Percentiles rank a stretch among this genome's conserved stretches.
Evolutionary conservation across 2,329 filamentous ascomycete species (phyloP).

Genomic region (Graphium sp.): DNA sequence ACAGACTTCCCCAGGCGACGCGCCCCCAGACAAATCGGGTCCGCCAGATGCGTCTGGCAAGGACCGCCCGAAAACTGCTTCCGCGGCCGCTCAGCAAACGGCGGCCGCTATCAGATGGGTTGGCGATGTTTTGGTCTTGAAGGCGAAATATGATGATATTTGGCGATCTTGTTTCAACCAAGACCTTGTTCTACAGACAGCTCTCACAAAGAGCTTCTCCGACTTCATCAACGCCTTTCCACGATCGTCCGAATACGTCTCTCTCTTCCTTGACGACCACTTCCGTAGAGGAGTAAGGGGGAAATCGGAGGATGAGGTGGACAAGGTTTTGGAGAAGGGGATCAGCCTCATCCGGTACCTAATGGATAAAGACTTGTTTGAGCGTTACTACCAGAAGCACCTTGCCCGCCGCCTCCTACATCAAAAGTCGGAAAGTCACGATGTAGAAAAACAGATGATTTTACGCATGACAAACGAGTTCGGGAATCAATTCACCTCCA

Average conservation of each 20-base stretch:
- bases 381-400: constrained; percentile 97
- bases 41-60: constrained; percentile 26
- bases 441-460: constrained; percentile 91
- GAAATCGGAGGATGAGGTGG: constrained; percentile 79
- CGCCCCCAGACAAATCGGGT: constrained; percentile 24
- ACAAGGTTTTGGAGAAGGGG: constrained; percentile 71
- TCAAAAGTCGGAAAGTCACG: constrained; percentile 76
- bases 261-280: constrained; percentile 91
- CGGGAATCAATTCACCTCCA: constrained; percentile 82
- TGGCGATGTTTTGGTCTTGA: constrained; percentile 70
- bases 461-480: constrained; percentile 94
- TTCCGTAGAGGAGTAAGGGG: constrained; percentile 87
- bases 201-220: constrained; percentile 72
- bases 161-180: constrained; percentile 56
- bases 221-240: constrained; percentile 88
- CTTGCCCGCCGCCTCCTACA: constrained; percentile 74
- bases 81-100: constrained; percentile 59
- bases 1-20: constrained; percentile 13
- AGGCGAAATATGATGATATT: constrained; percentile 77
- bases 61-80: constrained; percentile 27
- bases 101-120: constrained; percentile 88
- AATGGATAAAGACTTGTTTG: constrained; percentile 84
- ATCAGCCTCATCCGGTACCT: constrained; percentile 79
- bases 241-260: constrained; percentile 80
- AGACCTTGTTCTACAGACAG: constrained; percentile 64